These are phyloP conservation scores for Trichoderma reesei DNA, from an alignment of 495 filamentous ascomycete species.

Conservation along the genomic window DNA sequence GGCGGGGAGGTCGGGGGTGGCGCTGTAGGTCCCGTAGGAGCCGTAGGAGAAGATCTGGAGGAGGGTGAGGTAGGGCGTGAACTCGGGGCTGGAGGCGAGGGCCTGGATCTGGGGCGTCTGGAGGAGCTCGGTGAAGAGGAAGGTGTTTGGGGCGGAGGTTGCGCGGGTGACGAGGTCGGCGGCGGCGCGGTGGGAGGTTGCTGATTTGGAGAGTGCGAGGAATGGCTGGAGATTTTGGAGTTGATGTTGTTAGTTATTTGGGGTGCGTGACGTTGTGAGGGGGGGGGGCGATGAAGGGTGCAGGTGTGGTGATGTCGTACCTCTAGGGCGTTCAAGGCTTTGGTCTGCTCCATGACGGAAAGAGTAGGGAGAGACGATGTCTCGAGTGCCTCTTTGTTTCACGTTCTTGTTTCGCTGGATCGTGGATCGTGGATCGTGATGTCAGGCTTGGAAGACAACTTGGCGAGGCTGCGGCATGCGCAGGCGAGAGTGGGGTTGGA, in stretches of 20 bases:
- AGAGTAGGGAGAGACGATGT: not conserved
- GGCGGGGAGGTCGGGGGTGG: constrained; percentile 44
- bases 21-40: constrained; percentile 64
- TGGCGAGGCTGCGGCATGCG: not conserved
- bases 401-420: not conserved
- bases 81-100: constrained; percentile 40
- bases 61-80: constrained; percentile 52
- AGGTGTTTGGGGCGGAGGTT: constrained; percentile 78
- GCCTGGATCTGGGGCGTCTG: constrained; percentile 71
- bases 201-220: constrained; percentile 76
- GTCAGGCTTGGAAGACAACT: not conserved
- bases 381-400: not conserved
- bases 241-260: too few species aligned
- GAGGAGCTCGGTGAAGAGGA: constrained; percentile 90
- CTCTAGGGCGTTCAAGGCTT: constrained; percentile 73
- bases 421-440: not conserved
- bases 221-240: constrained; percentile 50
- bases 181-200: constrained; percentile 71
- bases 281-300: not conserved
- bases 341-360: constrained; percentile 67
- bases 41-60: constrained; percentile 92
- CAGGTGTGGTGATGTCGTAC: constrained; percentile 22
- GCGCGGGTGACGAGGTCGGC: constrained; percentile 81
- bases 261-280: constrained; percentile 9
- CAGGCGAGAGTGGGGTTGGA: constrained; percentile 1